Evolutionary conservation across 2,329 filamentous ascomycete genomes (phyloP), one percentile per base, ranked within the genome.

Genomic region (Atkinsonella texensis): DNA sequence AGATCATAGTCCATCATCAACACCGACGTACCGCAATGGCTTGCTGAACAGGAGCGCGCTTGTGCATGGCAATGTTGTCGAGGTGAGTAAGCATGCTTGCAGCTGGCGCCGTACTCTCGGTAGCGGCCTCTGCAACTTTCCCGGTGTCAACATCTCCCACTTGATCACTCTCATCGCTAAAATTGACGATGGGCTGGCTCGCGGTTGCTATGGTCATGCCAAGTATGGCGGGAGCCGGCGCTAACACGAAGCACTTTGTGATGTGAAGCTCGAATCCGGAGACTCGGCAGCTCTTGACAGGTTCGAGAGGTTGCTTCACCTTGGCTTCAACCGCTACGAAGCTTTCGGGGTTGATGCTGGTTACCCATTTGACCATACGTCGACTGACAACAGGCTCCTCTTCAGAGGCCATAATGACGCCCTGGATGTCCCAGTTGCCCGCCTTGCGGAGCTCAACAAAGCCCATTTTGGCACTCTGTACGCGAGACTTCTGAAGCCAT

Each of bases 341-440:
- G 59, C 85, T 89, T 74, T 96, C 91, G 45, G 84, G 76, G 63
- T 81, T 85, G 58, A 95, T 71, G 43, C 74, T 77, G 46, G 80
- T 81, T 48, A 85, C 82, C 81, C 87, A 97, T 73, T 97, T 97
- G 65, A 96, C 87, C 91, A 97, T 97, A 69, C 87, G 89, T 66
- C 83, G 84, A 55, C 81, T 86, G 39, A 47, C 33, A 6, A 89
- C 79, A 7, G 71, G 70, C 48, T 71, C 77, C 38, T 76, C 81
- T 61, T 89, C 80, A 62, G 79, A 63, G 47, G 81, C 84, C 17
- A 78, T 75, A 23, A 87, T 73, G 35, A 95, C 83, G 42, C 84
- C 87, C 72, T 95, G 89, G 39, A 95, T 82, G 17, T 83, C 84
- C 73, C 84, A 82, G 60, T 81, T 77, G 53, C 76, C 73, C 65